Percentiles rank a stretch among this genome's conserved stretches.
phyloP scores from a whole-genome alignment of 345 rosid species.

The Turnera subulata region DNA sequence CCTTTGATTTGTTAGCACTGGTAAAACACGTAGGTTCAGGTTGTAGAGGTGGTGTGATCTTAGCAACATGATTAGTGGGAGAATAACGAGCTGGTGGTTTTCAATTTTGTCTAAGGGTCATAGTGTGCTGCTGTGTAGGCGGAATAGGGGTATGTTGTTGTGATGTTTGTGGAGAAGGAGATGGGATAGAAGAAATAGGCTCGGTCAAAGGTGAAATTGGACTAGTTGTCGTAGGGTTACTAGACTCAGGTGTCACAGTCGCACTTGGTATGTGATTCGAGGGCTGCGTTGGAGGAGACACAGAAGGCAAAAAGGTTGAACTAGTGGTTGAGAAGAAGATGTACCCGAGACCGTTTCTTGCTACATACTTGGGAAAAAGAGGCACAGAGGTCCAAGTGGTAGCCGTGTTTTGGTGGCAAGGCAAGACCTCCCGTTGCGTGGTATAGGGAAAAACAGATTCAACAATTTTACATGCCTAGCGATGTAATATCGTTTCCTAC shows the following conservation, averaged over 20 bases:
- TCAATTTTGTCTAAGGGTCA: neutral
- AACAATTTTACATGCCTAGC: neutral
- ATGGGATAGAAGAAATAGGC: too few relatives aligned
- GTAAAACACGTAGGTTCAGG: neutral
- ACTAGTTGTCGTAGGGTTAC: too few relatives aligned
- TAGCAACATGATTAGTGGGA: neutral
- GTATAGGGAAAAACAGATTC: neutral
- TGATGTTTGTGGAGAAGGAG: too few relatives aligned
- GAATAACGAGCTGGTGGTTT: neutral
- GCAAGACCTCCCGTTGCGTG: neutral
- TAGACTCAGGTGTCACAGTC: too few relatives aligned
- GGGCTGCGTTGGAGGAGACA: too few relatives aligned
- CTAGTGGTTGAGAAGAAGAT: neutral
- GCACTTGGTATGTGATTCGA: too few relatives aligned
- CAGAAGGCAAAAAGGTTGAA: neutral
- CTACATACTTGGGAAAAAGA: too few relatives aligned
- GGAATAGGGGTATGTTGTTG: neutral
- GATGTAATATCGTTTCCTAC: neutral
- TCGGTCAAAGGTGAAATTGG: too few relatives aligned
- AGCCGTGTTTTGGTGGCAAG: neutral
- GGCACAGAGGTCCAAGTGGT: neutral
- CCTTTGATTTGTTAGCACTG: too few relatives aligned
- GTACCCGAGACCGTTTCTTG: too few relatives aligned
- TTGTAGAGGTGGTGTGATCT: too few relatives aligned
- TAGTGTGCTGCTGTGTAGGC: neutral